Percentiles rank a stretch among this genome's conserved stretches.
phyloP scores from a whole-genome alignment of 345 rosid species.

The Lepidium sativum region DNA sequence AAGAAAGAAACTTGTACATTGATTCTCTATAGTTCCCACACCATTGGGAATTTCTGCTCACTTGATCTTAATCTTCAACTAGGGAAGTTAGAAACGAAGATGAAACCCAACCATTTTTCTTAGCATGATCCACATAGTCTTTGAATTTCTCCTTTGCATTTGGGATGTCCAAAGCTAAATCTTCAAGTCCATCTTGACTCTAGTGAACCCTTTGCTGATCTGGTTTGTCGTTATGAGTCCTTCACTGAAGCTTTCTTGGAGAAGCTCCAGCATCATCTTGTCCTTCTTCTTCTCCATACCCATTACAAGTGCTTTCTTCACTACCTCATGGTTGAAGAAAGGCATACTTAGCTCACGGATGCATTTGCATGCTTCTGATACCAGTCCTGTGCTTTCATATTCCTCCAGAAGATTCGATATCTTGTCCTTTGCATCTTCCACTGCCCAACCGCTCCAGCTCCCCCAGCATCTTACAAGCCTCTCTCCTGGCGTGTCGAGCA shows the following conservation, averaged over 20 bases:
- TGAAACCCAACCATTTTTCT: constrained; percentile 64
- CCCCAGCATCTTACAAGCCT: constrained; percentile 94
- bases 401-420: constrained; percentile 72
- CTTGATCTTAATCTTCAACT: neutral
- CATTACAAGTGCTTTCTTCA: constrained; percentile 89
- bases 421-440: constrained; percentile 94
- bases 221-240: constrained; percentile 77
- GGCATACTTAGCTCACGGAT: constrained; percentile 83
- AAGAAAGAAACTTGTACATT: constrained; percentile 5
- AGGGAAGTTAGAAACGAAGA: constrained; percentile 31
- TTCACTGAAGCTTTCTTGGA: constrained; percentile 58
- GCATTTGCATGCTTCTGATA: constrained; percentile 78
- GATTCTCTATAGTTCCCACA: neutral
- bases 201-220: constrained; percentile 76
- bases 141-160: constrained; percentile 66
- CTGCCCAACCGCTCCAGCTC: constrained; percentile 97
- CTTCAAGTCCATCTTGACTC: constrained; percentile 76
- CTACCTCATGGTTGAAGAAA: constrained; percentile 88
- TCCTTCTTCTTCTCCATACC: constrained; percentile 98
- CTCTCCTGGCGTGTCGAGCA: constrained; percentile 95
- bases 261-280: constrained; percentile 54
- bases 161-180: constrained; percentile 80
- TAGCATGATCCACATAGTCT: constrained; percentile 52
- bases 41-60: neutral
- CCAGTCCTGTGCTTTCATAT: constrained; percentile 65